Evolutionary conservation across 257 asterid species (phyloP).

Genomic region (Lantana camara): DNA sequence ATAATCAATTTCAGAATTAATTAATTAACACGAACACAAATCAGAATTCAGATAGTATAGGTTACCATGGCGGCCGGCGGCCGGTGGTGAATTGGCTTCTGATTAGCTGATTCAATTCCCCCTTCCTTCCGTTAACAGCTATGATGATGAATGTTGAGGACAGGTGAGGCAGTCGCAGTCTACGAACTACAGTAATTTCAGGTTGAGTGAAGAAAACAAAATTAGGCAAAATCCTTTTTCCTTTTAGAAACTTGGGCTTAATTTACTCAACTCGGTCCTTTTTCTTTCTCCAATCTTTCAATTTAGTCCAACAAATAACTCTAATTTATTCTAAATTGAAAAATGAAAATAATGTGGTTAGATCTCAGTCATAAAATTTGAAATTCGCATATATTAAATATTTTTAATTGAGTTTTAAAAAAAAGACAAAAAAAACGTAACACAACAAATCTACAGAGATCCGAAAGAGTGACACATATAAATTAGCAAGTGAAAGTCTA

Average conservation of each 20-base stretch:
- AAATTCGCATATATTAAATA: no score
- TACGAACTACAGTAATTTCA: not conserved
- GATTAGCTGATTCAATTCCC: slow-evolving; percentile 16
- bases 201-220: slow-evolving; percentile 6
- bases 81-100: slow-evolving; percentile 2
- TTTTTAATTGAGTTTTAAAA: no score
- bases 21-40: not conserved
- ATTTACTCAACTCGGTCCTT: not conserved
- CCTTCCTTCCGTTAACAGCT: not conserved
- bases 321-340: no score
- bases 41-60: not conserved
- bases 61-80: slow-evolving; percentile 24
- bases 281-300: slow-evolving; percentile 1
- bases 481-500: no score
- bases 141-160: no score
- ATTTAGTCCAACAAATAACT: not conserved
- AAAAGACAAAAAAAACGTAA: no score
- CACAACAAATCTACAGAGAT: no score
- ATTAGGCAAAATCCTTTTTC: not conserved
- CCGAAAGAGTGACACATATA: no score
- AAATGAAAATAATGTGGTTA: no score
- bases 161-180: no score
- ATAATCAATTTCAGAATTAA: slow-evolving; percentile 8
- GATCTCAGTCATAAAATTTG: no score
- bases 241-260: not conserved